Evolutionary conservation across 1,139 yeast species (phyloP).

Genomic region (Sugiyamaella japonica): DNA sequence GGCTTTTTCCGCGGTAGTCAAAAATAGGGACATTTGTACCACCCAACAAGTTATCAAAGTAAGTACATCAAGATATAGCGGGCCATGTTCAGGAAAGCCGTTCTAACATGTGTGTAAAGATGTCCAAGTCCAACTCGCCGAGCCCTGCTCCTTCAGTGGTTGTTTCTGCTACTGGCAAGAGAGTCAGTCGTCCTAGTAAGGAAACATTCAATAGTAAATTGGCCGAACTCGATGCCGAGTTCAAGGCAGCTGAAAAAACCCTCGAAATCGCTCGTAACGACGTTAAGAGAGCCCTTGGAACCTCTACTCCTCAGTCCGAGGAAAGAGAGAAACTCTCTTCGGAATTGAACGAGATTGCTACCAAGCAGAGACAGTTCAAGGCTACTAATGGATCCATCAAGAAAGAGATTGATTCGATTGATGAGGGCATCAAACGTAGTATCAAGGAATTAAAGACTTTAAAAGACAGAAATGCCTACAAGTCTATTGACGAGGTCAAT

Average conservation of each 20-base stretch:
- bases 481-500: slow-evolving; percentile 77
- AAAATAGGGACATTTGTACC: background rate
- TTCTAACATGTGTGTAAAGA: slow-evolving; percentile 3
- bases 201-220: slow-evolving; percentile 62
- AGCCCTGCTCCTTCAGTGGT: slow-evolving; percentile 18
- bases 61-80: background rate
- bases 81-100: background rate
- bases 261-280: slow-evolving; percentile 31
- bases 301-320: slow-evolving; percentile 40
- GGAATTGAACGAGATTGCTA: slow-evolving; percentile 63
- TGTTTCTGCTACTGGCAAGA: slow-evolving; percentile 24
- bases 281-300: slow-evolving; percentile 35
- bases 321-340: slow-evolving; percentile 65
- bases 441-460: slow-evolving; percentile 70
- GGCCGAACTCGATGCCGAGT: slow-evolving; percentile 61
- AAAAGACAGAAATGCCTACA: slow-evolving; percentile 68
- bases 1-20: background rate
- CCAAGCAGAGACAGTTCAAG: slow-evolving; percentile 70
- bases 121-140: slow-evolving; percentile 11
- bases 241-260: slow-evolving; percentile 64
- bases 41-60: background rate
- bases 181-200: slow-evolving; percentile 41
- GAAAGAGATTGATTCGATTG: slow-evolving; percentile 73
- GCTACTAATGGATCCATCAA: slow-evolving; percentile 64
- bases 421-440: slow-evolving; percentile 72